Conservation (phyloP, 495 filamentous ascomycete genomes). For the Talaromyces ruber region DNA sequence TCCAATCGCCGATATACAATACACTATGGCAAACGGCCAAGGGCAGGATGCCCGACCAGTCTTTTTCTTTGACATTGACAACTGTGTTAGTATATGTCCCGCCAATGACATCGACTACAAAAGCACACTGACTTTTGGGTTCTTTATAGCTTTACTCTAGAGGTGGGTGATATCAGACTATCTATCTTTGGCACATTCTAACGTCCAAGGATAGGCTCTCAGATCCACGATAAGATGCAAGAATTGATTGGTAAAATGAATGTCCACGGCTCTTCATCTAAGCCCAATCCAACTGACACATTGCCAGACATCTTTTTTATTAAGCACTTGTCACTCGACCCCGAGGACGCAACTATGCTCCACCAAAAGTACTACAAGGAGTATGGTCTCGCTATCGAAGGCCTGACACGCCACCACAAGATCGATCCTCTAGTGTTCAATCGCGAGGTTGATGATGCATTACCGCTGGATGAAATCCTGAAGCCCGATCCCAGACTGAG, state of each 20-base stretch:
- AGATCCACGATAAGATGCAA: conserved; percentile 68
- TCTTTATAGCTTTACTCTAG: conserved; percentile 44
- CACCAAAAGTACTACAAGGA: conserved; percentile 89
- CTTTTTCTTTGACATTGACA: conserved; percentile 96
- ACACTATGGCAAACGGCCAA: conserved; percentile 17
- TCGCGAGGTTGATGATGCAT: conserved; percentile 83
- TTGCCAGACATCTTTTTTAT: conserved; percentile 65
- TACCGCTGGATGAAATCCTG: conserved; percentile 80
- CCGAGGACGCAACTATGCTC: conserved; percentile 68
- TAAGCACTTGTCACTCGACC: conserved; percentile 62
- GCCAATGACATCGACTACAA: not conserved
- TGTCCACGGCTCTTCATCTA: not conserved
- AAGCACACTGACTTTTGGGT: conserved; percentile 10
- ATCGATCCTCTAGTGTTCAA: conserved; percentile 97
- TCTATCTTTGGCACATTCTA: conserved; percentile 4
- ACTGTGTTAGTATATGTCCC: conserved; percentile 59
- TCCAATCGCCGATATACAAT: not conserved
- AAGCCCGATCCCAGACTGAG: conserved; percentile 67
- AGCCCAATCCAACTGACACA: not conserved
- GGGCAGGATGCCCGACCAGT: conserved; percentile 42
- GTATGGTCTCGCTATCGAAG: conserved; percentile 95
- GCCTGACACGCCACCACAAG: conserved; percentile 85
- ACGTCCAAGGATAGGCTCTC: conserved; percentile 38
- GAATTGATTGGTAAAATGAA: conserved; percentile 48
- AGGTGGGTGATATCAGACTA: conserved; percentile 19